Base-by-base conservation (phyloP, 768 basidiomycete genomes). In the Collybia sp. region DNA sequence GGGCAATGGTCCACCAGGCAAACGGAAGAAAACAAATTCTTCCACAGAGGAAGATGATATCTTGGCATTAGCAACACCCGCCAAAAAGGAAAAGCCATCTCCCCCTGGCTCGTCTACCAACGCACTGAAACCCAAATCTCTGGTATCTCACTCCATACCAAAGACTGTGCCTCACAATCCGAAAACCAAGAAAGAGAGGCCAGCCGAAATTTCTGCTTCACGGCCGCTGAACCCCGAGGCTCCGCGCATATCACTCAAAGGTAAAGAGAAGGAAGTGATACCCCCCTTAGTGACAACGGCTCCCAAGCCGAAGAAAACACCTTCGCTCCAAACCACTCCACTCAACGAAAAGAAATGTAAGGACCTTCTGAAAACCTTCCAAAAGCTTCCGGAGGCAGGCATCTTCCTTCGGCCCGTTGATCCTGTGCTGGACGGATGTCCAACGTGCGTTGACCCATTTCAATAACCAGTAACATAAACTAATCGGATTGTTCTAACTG, bases 391-490 rank as follows among this genome's bases (percentile, higher is more conserved):
- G 2, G 87, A 93, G 58, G 76, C 81, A 34, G 66, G 62, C 20
- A 84, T 92, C 48, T 97, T 97, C 67, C 58, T 73, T 41, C 72
- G 77, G 17, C 90, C 95, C 2, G 95, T 97, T 15, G 86, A 97
- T 62, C 87, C 94, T 3, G 64, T 80, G 12, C 59, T 67, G 42
- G 90, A 91, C 63, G 93, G 89, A 15, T 95, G 88, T 62, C 93
- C 95, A 40, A 93, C 92, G 90, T 94, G 59, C 67, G 87, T 76
- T 42, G 30, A 33, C 32, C 13, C 36, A 35, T 43, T 34, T 40
- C 2, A 11, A n/a, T n/a, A 30, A 42, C 16, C 10, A 30, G 6
- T 34, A 32, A 20, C 30, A 47, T 42, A 53, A 33, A 37, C 51
- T 50, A 13, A 57, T 41, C 15, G 12, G 36, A n/a, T 51, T 17